phyloP scores from a whole-genome alignment of 306 rosid genomes.

The Gillenia trifoliata region DNA sequence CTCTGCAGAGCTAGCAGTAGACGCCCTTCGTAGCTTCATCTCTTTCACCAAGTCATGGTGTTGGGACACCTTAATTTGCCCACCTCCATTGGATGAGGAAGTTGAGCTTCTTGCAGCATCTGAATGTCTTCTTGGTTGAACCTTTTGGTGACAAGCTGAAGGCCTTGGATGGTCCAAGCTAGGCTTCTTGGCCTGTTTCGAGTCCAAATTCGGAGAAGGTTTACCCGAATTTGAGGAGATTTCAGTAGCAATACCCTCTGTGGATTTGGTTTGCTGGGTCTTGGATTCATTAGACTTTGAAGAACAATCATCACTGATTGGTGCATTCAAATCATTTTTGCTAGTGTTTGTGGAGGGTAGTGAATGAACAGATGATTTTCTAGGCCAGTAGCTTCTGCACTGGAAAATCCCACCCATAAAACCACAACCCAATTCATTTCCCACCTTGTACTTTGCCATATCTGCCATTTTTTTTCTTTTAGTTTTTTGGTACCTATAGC shows the following conservation, averaged over 20 bases:
- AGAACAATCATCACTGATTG: conserved; percentile 16
- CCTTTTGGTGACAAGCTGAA: conserved; percentile 22
- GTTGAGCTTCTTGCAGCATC: conserved; percentile 70
- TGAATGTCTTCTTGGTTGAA: conserved; percentile 36
- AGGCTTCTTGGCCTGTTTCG: conserved; percentile 30
- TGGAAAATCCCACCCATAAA: conserved; percentile 60
- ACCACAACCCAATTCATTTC: conserved; percentile 48
- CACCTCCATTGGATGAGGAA: conserved; percentile 39
- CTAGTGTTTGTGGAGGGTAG: conserved; percentile 42
- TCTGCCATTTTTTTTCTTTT: conserved; percentile 37
- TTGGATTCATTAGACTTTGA: not conserved
- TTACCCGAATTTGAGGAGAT: conserved; percentile 2
- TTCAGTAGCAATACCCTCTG: conserved; percentile 1
- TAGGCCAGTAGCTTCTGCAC: conserved; percentile 38
- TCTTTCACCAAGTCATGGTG: conserved; percentile 23
- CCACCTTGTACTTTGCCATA: conserved; percentile 33
- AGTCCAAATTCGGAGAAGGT: conserved; percentile 16
- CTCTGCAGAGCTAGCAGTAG: conserved; percentile 22
- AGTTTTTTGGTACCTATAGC: not conserved
- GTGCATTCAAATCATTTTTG: conserved; percentile 22
- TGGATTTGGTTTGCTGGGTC: conserved; percentile 13
- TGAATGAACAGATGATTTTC: conserved; percentile 73
- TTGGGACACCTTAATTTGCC: conserved; percentile 24
- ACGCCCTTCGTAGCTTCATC: conserved; percentile 25
- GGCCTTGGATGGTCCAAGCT: conserved; percentile 25